These are phyloP conservation scores for Hyphopichia fennica DNA, from an alignment of 1,139 yeast species.

Conservation along the genomic window DNA sequence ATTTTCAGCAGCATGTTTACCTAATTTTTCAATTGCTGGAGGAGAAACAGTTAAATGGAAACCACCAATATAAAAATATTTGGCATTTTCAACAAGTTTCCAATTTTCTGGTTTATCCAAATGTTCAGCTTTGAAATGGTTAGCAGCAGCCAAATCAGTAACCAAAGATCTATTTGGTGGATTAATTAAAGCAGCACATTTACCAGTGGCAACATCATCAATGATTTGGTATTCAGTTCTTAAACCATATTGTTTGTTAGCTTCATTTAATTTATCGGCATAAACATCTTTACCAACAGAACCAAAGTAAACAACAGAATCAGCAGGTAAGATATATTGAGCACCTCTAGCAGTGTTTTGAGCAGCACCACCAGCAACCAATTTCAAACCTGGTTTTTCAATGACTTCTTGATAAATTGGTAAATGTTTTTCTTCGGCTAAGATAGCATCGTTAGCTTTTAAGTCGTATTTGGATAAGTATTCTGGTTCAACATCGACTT, in stretches of 20 bases:
- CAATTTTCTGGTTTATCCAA: constrained; percentile 89
- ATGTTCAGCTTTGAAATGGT: constrained; percentile 90
- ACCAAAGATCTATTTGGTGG: constrained; percentile 89
- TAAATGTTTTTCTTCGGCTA: constrained; percentile 85
- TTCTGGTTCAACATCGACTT: constrained; percentile 69
- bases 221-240: constrained; percentile 82
- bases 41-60: constrained; percentile 98
- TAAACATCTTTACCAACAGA: constrained; percentile 93
- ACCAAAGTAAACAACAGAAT: constrained; percentile 91
- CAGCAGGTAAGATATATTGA: constrained; percentile 79
- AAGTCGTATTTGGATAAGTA: constrained; percentile 78
- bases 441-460: constrained; percentile 92
- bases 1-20: constrained; percentile 84
- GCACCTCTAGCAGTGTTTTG: constrained; percentile 99
- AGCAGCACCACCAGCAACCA: constrained; percentile 99
- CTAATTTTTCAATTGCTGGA: constrained; percentile 85
- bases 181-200: constrained; percentile 94
- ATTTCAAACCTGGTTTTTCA: constrained; percentile 57
- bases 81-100: constrained; percentile 78
- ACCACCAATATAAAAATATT: constrained; percentile 90
- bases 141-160: constrained; percentile 97
- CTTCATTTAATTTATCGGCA: constrained; percentile 76
- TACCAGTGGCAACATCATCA: constrained; percentile 81
- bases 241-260: constrained; percentile 87
- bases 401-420: constrained; percentile 82